These are phyloP conservation scores for Phycomyces blakesleeanus DNA, from an alignment of 192 early-diverging fungal genomes.

Conservation along the genomic window DNA sequence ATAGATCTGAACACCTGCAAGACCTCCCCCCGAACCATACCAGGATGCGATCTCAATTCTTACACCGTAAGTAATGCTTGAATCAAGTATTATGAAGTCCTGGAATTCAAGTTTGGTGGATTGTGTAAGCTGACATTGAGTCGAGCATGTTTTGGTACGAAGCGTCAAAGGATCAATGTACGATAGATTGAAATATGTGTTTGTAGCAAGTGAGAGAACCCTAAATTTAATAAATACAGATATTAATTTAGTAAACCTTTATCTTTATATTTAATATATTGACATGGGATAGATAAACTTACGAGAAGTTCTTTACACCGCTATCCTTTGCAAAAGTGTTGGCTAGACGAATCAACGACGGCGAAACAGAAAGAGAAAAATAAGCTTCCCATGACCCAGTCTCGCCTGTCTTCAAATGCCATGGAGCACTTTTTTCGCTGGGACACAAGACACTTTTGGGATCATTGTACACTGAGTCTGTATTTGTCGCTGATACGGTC, in stretches of 20 bases:
- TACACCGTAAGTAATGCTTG: constrained; percentile 45
- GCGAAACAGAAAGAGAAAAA: constrained; percentile 1
- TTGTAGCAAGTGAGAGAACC: neutral
- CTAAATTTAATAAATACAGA: neutral
- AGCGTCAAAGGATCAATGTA: constrained; percentile 5
- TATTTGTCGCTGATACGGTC: neutral
- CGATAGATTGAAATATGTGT: constrained; percentile 9
- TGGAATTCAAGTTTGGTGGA: constrained; percentile 17
- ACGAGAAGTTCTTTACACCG: constrained; percentile 5
- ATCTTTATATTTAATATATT: too few relatives aligned
- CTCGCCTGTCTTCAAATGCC: neutral
- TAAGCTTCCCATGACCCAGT: constrained; percentile 11
- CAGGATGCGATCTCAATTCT: constrained; percentile 45
- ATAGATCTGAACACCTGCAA: constrained; percentile 27
- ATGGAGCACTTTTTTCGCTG: neutral
- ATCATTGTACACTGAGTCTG: neutral
- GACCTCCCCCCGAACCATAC: constrained; percentile 34
- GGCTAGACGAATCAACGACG: constrained; percentile 1
- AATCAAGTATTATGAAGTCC: constrained; percentile 38
- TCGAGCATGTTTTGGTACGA: neutral
- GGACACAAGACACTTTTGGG: constrained; percentile 8
- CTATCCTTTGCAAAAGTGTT: constrained; percentile 3
- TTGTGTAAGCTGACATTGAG: neutral
- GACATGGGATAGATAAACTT: neutral
- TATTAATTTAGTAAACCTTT: too few relatives aligned